Evolutionary conservation across 345 rosid genomes (phyloP).

Genomic region (Microthlaspi erraticum): DNA sequence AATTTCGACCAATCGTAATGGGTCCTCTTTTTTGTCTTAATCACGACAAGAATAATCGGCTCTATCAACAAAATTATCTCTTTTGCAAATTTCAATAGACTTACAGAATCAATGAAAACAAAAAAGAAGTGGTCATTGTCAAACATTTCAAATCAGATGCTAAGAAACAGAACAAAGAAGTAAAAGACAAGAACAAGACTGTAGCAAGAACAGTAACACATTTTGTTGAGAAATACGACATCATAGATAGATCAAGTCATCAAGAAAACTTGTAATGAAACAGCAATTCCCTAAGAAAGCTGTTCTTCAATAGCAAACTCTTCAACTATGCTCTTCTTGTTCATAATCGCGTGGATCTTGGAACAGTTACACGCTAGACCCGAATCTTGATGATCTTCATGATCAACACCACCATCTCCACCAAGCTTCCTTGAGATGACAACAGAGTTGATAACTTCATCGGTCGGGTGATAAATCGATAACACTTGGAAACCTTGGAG

Average conservation of each 20-base stretch:
- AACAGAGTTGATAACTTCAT: slow-evolving; percentile 84
- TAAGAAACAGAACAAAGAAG: slow-evolving; percentile 19
- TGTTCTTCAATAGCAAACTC: slow-evolving; percentile 65
- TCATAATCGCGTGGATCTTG: slow-evolving; percentile 56
- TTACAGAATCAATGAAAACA: slow-evolving; percentile 28
- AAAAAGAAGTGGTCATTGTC: slow-evolving; percentile 27
- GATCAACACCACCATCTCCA: slow-evolving; percentile 20
- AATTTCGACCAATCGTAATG: slow-evolving; percentile 21
- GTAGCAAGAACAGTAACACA: slow-evolving; percentile 27
- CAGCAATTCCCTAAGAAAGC: slow-evolving; percentile 28
- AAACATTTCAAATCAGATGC: slow-evolving; percentile 28
- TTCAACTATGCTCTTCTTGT: slow-evolving; percentile 64
- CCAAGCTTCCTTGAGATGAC: slow-evolving; percentile 61
- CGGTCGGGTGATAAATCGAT: slow-evolving; percentile 79
- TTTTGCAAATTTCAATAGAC: slow-evolving; percentile 35
- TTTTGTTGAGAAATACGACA: neutral
- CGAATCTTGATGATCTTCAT: slow-evolving; percentile 38
- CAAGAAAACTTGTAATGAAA: slow-evolving; percentile 16
- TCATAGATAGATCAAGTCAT: slow-evolving; percentile 13
- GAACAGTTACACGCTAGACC: slow-evolving; percentile 53
- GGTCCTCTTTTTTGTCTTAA: slow-evolving; percentile 6
- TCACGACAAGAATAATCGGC: slow-evolving; percentile 32
- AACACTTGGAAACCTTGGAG: slow-evolving; percentile 76
- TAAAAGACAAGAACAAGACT: slow-evolving; percentile 22
- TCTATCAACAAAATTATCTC: slow-evolving; percentile 29